phyloP scores from a whole-genome alignment of 1,284 basidiomycete genomes.

The Cryptococcus amylolentus region DNA sequence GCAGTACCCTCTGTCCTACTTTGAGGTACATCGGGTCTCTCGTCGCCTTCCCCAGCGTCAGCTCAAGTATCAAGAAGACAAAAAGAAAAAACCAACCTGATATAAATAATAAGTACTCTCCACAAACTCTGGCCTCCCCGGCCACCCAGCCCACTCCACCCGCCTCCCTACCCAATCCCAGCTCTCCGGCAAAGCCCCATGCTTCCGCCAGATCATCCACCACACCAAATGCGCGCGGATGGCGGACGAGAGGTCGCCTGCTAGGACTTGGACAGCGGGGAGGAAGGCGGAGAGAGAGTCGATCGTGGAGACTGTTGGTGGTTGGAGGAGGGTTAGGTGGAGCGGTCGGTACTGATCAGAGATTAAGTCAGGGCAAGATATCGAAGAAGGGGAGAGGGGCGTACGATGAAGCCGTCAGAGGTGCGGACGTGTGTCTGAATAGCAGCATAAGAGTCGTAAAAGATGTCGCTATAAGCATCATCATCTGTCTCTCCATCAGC shows the following conservation, averaged over 20 bases:
- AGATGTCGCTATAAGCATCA: conserved; percentile 83
- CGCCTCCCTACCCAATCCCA: conserved; percentile 72
- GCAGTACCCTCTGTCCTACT: conserved; percentile 76
- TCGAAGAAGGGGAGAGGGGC: conserved; percentile 15
- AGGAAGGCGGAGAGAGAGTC: conserved; percentile 54
- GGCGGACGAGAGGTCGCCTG: conserved; percentile 82
- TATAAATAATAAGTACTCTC: conserved; percentile 94
- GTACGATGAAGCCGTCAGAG: conserved; percentile 80
- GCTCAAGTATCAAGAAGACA: neutral
- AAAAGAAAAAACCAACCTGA: conserved; percentile 56
- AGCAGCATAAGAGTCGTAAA: conserved; percentile 77
- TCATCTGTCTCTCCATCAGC: conserved; percentile 59
- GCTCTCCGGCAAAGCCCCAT: conserved; percentile 81
- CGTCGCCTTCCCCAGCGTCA: conserved; percentile 65
- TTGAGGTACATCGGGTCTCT: conserved; percentile 85
- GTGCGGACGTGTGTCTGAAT: conserved; percentile 80
- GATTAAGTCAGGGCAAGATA: neutral
- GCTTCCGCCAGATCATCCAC: conserved; percentile 83
- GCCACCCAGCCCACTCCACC: conserved; percentile 76
- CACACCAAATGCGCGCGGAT: conserved; percentile 80
- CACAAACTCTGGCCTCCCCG: conserved; percentile 80
- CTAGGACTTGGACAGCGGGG: conserved; percentile 66
- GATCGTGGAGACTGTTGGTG: conserved; percentile 29
- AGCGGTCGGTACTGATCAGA: conserved; percentile 38
- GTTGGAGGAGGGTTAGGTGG: conserved; percentile 29